These are phyloP conservation scores for Penicillium sp. DNA, from an alignment of 2,329 filamentous ascomycete species.

Conservation along the genomic window DNA sequence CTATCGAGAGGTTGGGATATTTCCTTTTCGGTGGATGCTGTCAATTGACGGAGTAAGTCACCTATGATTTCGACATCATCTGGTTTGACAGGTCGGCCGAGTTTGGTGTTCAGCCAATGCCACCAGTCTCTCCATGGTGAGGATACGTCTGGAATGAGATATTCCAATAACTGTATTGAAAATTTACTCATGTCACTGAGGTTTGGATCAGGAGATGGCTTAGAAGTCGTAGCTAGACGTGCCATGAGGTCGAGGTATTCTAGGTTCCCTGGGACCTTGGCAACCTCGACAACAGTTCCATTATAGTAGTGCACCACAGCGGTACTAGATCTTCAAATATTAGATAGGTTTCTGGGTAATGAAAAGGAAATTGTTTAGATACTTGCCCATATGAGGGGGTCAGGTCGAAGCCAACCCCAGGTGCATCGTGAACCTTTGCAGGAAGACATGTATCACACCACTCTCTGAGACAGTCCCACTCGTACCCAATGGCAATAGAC, in stretches of 20 bases:
- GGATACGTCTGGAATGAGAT: neutral
- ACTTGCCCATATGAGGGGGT: conserved; percentile 11
- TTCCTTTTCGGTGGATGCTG: no score
- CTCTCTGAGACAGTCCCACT: no score
- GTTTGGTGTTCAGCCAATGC: conserved; percentile 9
- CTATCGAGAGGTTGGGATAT: no score
- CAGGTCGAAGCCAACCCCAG: conserved; percentile 14
- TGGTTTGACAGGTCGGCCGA: conserved; percentile 4
- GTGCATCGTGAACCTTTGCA: neutral
- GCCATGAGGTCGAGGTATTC: conserved; percentile 14
- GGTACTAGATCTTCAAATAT: neutral
- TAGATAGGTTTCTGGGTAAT: no score
- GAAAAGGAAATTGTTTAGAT: neutral
- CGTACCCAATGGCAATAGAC: no score
- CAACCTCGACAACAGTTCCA: conserved; percentile 13
- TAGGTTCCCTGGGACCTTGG: conserved; percentile 7
- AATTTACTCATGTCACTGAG: neutral
- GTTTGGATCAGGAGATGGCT: neutral
- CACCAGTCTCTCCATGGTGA: conserved; percentile 3
- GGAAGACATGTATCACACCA: no score
- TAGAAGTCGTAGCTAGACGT: conserved; percentile 1
- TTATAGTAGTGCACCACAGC: conserved; percentile 12
- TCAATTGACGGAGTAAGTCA: no score
- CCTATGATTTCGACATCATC: conserved; percentile 1
- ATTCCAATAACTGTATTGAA: neutral